Base-by-base conservation (phyloP, 1,284 basidiomycete genomes). In the Sutorius eximius region DNA sequence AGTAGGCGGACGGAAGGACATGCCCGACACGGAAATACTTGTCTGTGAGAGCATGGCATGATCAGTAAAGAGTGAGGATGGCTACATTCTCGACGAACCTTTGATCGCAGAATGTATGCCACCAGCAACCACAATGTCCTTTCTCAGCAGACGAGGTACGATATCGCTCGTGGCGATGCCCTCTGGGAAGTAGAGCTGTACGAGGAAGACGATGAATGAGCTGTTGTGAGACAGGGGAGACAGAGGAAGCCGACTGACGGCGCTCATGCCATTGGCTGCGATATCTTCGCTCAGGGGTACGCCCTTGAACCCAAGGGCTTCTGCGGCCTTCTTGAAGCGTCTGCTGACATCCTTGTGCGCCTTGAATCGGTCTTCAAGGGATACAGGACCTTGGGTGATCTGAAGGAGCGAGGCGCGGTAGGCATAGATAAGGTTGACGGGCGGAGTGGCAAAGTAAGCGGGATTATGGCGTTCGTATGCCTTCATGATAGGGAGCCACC, bases 261-360 rank as follows among this genome's bases (percentile, higher is more conserved):
- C 92, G 13, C 91, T 91, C 94, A 98, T 96, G 45, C 94, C 93
- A 67, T 95, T 95, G 6, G 95, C 94, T n/a, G 89, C 82, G 52
- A 81, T 79, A 6, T 80, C 76, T 2, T 82, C 74, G 44, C 80
- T 75, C 10, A 82, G 67, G 20, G 93, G 85, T 12, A 97, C 78
- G 61, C 82, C 83, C 64, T 78, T 86, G 62, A 98, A 78, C 4
- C 94, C 95, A 45, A 97, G 77, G 34, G 77, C 77, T 37, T 73
- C 71, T 3, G 89, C 85, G 12, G 85, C 82, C 40, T 83, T 76
- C 75, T 93, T 96, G 71, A 99, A 74, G 52, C 83, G 83, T 52
- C 80, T 71, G 57, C 89, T 91, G 0, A 85, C 87, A 49, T 86
- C 83, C 43, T 81, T 80, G 77, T 99, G 96, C 44, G 85, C 73